Conservation (phyloP, 106 monocot genomes). For the Dioscorea dumetorum region DNA sequence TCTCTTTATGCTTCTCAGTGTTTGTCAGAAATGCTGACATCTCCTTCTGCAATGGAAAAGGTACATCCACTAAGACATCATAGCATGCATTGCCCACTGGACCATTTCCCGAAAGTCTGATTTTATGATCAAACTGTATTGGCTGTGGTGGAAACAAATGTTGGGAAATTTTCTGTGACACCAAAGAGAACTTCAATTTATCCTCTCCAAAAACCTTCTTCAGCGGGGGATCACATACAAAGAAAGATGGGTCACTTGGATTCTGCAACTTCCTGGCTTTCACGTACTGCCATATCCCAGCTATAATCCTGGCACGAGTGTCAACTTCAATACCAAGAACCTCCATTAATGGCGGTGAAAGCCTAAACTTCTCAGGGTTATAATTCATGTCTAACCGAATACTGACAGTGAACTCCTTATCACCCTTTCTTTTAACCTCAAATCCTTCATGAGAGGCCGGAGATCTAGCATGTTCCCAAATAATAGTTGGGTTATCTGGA, state of each 20-base stretch:
- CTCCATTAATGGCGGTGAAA: conserved; percentile 67
- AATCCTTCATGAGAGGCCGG: conserved; percentile 78
- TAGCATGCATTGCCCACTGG: conserved; percentile 67
- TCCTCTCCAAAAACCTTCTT: conserved; percentile 90
- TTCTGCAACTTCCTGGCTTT: conserved; percentile 94
- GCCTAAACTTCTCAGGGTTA: conserved; percentile 78
- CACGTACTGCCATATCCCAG: conserved; percentile 93
- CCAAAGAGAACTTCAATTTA: conserved; percentile 75
- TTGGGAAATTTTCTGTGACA: conserved; percentile 95
- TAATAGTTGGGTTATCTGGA: conserved; percentile 71
- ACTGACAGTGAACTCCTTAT: conserved; percentile 68
- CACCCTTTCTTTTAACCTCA: conserved; percentile 89
- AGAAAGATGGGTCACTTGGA: conserved; percentile 81
- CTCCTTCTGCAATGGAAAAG: conserved; percentile 91
- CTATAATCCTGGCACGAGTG: conserved; percentile 71
- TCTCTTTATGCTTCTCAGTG: conserved; percentile 90
- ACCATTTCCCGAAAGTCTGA: conserved; percentile 65
- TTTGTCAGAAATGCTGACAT: conserved; percentile 73
- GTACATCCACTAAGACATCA: conserved; percentile 87
- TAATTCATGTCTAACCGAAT: conserved; percentile 91
- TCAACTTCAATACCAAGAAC: conserved; percentile 89
- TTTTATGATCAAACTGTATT: conserved; percentile 72
- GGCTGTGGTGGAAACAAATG: conserved; percentile 74
- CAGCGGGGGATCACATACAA: conserved; percentile 70
- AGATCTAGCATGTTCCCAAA: conserved; percentile 80